Conservation (phyloP, 2,329 filamentous ascomycete species). For the Blumeria graminis region DNA sequence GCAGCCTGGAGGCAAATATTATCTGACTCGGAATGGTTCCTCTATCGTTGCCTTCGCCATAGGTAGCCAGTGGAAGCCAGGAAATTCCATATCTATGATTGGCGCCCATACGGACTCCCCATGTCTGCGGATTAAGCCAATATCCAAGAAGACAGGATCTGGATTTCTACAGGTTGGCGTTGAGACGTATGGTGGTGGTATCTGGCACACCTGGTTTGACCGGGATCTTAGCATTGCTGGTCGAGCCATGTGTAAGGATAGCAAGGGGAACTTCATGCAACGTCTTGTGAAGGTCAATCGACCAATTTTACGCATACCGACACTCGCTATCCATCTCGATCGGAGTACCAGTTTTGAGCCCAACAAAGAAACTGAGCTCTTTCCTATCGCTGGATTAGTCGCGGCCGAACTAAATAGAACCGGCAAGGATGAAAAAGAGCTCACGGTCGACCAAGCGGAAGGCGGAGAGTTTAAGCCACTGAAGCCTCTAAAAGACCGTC, state of each 20-base stretch:
- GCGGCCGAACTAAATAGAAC: constrained; percentile 70
- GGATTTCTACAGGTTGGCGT: constrained; percentile 89
- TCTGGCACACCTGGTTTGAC: constrained; percentile 98
- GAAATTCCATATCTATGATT: constrained; percentile 78
- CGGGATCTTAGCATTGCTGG: constrained; percentile 80
- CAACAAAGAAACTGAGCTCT: constrained; percentile 92
- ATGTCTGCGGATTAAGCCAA: constrained; percentile 75
- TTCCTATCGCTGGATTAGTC: constrained; percentile 75
- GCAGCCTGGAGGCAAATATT: constrained; percentile 80
- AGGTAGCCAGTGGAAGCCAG: constrained; percentile 71
- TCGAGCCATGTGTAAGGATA: constrained; percentile 55
- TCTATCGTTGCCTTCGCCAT: constrained; percentile 85
- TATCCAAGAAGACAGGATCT: constrained; percentile 66
- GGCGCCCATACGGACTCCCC: constrained; percentile 93
- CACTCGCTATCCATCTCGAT: constrained; percentile 81
- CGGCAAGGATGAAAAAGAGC: constrained; percentile 22
- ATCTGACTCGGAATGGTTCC: constrained; percentile 77
- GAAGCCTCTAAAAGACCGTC: constrained; percentile 52
- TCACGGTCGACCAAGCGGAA: constrained; percentile 19
- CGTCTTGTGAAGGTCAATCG: constrained; percentile 77
- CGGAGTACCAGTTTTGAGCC: constrained; percentile 68
- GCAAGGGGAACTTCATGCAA: constrained; percentile 50
- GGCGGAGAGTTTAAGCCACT: constrained; percentile 44
- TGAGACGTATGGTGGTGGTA: constrained; percentile 86
- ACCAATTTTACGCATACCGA: constrained; percentile 78